Base-by-base conservation (phyloP, 225 moss, liverwort and hornwort genomes). In the Straminergon stramineum region DNA sequence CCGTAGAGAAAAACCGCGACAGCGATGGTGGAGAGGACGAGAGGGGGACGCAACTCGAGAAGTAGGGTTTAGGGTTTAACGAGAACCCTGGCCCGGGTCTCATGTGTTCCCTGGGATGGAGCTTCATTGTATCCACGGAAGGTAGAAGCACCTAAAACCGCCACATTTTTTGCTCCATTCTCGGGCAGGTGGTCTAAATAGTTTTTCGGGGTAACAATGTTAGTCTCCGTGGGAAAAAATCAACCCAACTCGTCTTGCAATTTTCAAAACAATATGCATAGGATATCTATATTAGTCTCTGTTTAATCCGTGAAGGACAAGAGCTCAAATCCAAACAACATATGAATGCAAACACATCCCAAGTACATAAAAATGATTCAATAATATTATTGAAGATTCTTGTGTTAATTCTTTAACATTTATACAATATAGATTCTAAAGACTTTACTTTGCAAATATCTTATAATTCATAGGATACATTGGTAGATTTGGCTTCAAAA, bases 51-150 rank as follows among this genome's bases (percentile, higher is more conserved):
- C 48, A 28, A n/a, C 11, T 63, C 31, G 7, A 21, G 58, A 9
- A 16, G 28, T 57, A 73, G 64, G 90, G 91, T 74, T 91, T 88
- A 88, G 75, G 89, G 84, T 88, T 82, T 82, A 81, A 77, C 8
- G 57, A 23, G 22, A 34, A 32, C 37, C 24, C 56, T 26, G 35
- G 18, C 27, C 43, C 4, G 26, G 71, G 22, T 27, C 30, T 41
- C 41, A 31, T 28, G 71, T 9, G 10, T 5, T 41, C 15, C 39
- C n/a, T 22, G 39, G 23, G 14, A 12, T 26, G 70, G 26, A 24
- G 24, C 43, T 51, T 31, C 18, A 11, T 4, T 31, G 18, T 18
- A 11, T 48, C 19, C 48, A 48, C 7, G 20, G 32, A 75, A 31
- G 32, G 52, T 51, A 76, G 76, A 12, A 52, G 77, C 77, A 55